Conservation (phyloP, 2,329 filamentous ascomycete genomes). For the Aspergillus japonicus region DNA sequence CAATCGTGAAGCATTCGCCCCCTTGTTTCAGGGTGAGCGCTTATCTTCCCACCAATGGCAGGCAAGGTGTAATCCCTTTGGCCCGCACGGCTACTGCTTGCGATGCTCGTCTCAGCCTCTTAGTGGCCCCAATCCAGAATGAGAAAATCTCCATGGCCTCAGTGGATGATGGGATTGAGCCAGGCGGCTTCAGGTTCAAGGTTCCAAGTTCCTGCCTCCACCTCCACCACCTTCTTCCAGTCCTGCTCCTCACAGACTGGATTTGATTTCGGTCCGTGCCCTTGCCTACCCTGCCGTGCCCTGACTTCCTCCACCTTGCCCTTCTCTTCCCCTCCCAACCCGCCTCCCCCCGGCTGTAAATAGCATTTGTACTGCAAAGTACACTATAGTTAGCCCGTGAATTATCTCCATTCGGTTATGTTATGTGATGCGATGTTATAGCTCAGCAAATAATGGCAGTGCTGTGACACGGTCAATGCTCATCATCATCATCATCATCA, state of each 20-base stretch:
- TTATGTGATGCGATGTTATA: constrained; percentile 1
- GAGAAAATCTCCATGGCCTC: too few relatives aligned
- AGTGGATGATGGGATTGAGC: too few relatives aligned
- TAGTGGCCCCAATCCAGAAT: not conserved
- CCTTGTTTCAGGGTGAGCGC: constrained; percentile 38
- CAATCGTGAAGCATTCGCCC: constrained; percentile 35
- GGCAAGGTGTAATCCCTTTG: not conserved
- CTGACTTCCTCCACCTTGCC: not conserved
- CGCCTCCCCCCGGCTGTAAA: too few relatives aligned
- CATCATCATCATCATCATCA: not conserved
- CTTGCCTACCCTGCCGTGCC: not conserved
- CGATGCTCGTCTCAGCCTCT: not conserved
- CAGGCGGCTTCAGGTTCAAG: too few relatives aligned
- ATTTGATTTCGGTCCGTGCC: not conserved
- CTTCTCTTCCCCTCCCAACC: not conserved
- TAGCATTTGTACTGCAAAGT: too few relatives aligned
- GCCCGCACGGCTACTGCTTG: constrained; percentile 2
- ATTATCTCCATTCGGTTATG: not conserved
- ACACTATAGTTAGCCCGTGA: too few relatives aligned
- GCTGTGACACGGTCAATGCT: not conserved
- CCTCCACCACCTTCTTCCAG: not conserved
- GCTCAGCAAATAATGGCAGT: not conserved
- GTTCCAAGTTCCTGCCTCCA: not conserved
- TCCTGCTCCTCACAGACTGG: not conserved
- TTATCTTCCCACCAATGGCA: constrained; percentile 29